Evolutionary conservation across 768 basidiomycete species (phyloP).

Genomic region (Vishniacozyma victoriae): DNA sequence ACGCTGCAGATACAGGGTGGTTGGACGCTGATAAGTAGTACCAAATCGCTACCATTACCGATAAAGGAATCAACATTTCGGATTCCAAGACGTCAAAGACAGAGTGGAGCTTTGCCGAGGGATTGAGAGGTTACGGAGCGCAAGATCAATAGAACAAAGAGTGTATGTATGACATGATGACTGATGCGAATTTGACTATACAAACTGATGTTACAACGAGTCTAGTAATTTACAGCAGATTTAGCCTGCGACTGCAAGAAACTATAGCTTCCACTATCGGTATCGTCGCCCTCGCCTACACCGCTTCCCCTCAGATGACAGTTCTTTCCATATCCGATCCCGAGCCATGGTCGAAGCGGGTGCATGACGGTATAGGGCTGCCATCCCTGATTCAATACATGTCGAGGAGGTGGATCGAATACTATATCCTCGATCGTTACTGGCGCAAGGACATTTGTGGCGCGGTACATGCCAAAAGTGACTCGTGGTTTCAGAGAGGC

Average conservation of each 20-base stretch:
- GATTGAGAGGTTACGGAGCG: conserved; percentile 70
- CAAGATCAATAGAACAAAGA: conserved; percentile 89
- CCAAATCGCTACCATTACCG: conserved; percentile 87
- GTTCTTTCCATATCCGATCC: conserved; percentile 23
- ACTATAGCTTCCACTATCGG: conserved; percentile 33
- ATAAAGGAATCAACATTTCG: conserved; percentile 67
- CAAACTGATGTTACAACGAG: too few relatives aligned
- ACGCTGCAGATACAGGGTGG: background rate
- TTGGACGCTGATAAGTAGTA: conserved; percentile 58
- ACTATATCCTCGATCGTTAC: background rate
- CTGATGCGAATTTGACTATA: too few relatives aligned
- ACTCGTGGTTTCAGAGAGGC: too few relatives aligned
- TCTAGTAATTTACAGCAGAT: too few relatives aligned
- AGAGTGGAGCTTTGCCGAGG: conserved; percentile 86
- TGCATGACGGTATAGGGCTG: conserved; percentile 32
- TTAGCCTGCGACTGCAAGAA: conserved; percentile 29
- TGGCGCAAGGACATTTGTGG: background rate
- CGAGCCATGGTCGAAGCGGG: conserved; percentile 29
- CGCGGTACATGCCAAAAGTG: too few relatives aligned
- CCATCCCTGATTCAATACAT: background rate
- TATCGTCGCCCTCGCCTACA: conserved; percentile 30
- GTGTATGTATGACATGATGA: too few relatives aligned
- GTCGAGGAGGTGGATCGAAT: background rate
- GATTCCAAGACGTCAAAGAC: conserved; percentile 72
- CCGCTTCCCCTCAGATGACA: conserved; percentile 27